phyloP scores from a whole-genome alignment of 495 filamentous ascomycete genomes.

The Tuber indicum region DNA sequence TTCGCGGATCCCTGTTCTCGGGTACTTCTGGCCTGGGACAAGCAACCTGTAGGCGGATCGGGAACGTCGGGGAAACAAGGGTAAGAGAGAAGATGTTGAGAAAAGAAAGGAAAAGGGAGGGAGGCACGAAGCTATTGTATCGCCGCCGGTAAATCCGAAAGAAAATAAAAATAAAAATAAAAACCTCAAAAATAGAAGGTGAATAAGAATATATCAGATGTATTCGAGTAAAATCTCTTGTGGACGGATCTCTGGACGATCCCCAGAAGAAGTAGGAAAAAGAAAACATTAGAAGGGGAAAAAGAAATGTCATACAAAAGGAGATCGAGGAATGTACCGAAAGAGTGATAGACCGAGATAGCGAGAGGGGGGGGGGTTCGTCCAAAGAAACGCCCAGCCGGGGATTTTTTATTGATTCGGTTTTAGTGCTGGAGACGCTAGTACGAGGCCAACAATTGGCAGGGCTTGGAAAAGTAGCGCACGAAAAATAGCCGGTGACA shows the following conservation, averaged over 20 bases:
- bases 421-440: constrained; percentile 17
- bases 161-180: background rate
- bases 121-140: background rate
- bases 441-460: constrained; percentile 8
- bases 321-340: background rate
- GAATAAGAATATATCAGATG: background rate
- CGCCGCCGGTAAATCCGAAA: background rate
- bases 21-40: background rate
- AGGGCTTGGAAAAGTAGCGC: constrained; percentile 22
- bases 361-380: constrained; percentile 16
- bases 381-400: constrained; percentile 32
- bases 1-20: background rate
- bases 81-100: background rate
- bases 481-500: constrained; percentile 30
- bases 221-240: background rate
- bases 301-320: background rate
- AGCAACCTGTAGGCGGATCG: background rate
- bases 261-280: background rate
- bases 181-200: background rate
- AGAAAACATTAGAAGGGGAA: background rate
- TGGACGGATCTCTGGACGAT: background rate
- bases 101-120: background rate
- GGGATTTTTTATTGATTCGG: constrained; percentile 29
- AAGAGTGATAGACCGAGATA: background rate
- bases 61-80: background rate